Conservation (phyloP, 139 green algal species). For the Tetraselmis striata region DNA sequence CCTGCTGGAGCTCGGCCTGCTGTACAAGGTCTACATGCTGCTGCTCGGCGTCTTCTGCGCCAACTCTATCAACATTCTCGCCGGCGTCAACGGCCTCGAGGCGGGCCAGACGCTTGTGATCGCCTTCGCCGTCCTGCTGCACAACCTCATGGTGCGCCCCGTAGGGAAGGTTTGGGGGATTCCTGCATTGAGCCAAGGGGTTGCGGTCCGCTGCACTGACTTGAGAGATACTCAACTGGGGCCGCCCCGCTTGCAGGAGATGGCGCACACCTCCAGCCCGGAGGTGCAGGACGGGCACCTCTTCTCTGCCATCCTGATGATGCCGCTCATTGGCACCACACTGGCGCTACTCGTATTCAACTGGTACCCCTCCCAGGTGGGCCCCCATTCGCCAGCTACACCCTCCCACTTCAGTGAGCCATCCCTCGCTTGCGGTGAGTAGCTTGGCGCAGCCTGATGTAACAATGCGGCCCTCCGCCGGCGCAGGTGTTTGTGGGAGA, state of each 20-base stretch:
- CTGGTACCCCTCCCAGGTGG: slow-evolving; percentile 63
- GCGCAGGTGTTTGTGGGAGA: slow-evolving; percentile 91
- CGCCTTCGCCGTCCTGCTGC: slow-evolving; percentile 67
- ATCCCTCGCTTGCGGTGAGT: too few species aligned
- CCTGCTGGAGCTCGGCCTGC: slow-evolving; percentile 71
- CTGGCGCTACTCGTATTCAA: slow-evolving; percentile 82
- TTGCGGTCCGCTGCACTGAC: too few species aligned
- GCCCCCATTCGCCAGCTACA: too few species aligned
- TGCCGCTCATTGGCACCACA: slow-evolving; percentile 76
- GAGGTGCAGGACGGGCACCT: slow-evolving; percentile 78
- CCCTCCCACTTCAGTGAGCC: neutral
- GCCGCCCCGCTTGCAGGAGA: neutral
- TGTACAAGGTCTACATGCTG: slow-evolving; percentile 96
- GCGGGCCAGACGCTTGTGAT: slow-evolving; percentile 92
- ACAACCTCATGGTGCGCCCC: slow-evolving; percentile 61
- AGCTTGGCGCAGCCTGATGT: too few species aligned
- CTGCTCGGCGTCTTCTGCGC: slow-evolving; percentile 91
- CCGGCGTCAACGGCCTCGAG: slow-evolving; percentile 94
- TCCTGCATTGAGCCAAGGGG: too few species aligned
- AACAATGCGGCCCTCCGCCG: too few species aligned
- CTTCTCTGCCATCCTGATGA: slow-evolving; percentile 87
- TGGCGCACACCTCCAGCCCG: slow-evolving; percentile 17
- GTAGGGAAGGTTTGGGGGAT: too few species aligned
- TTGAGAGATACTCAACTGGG: too few species aligned
- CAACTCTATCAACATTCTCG: slow-evolving; percentile 98